A percentile compares a stretch with the other conserved stretches of the same genome.
Conservation (phyloP, 1,139 yeast genomes). For the Saccharomyces hybrid region DNA sequence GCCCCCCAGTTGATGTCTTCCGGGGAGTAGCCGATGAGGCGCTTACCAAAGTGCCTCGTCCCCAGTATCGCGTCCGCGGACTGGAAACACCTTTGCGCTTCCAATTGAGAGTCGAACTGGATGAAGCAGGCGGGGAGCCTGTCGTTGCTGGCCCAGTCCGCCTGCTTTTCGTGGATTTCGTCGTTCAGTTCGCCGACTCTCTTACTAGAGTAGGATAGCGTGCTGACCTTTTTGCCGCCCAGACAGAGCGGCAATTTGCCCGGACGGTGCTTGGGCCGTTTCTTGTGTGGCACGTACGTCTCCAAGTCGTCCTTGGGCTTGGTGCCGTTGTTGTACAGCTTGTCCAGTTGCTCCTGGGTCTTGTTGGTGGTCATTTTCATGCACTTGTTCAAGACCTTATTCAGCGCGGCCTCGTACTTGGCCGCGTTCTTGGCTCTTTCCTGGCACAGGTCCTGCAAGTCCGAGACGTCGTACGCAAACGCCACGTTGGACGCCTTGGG, state of each 20-base stretch:
- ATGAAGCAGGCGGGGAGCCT: constrained; percentile 53
- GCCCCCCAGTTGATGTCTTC: constrained; percentile 59
- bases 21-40: constrained; percentile 53
- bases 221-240: constrained; percentile 48
- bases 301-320: constrained; percentile 46
- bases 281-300: constrained; percentile 46
- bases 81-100: constrained; percentile 65
- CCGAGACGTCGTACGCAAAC: constrained; percentile 53
- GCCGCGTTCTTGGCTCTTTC: constrained; percentile 48
- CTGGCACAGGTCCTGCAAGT: constrained; percentile 44
- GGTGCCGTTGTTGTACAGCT: constrained; percentile 22
- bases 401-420: constrained; percentile 55
- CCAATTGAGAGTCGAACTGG: constrained; percentile 62
- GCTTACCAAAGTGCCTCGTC: constrained; percentile 33
- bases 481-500: constrained; percentile 55
- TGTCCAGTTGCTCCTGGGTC: constrained; percentile 37
- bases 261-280: constrained; percentile 57
- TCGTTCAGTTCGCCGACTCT: constrained; percentile 47
- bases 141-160: constrained; percentile 32
- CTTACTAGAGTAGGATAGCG: constrained; percentile 51
- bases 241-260: constrained; percentile 12
- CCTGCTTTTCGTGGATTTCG: constrained; percentile 48
- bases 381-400: constrained; percentile 48
- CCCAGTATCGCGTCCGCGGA: constrained; percentile 41
- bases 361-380: constrained; percentile 50